Conservation (phyloP, 192 early-diverging fungal genomes). For the Umbelopsis sp. region DNA sequence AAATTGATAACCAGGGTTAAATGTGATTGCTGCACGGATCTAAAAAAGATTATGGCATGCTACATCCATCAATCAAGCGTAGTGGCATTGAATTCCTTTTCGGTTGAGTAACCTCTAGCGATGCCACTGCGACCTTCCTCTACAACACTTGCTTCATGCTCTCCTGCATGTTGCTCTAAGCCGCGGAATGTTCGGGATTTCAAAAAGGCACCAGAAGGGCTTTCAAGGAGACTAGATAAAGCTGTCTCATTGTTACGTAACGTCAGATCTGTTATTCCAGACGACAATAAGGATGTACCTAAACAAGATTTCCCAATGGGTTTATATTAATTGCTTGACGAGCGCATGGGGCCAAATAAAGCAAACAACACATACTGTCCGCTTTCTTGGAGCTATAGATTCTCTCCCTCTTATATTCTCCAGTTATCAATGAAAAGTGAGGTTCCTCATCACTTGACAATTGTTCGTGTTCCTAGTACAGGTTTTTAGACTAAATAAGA, state of each 20-base stretch:
- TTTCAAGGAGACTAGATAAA: conserved; percentile 57
- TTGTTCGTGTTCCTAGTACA: conserved; percentile 39
- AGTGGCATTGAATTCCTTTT: conserved; percentile 35
- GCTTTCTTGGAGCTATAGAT: conserved; percentile 45
- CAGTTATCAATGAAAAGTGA: conserved; percentile 91
- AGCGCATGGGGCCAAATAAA: conserved; percentile 25
- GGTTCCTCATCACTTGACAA: conserved; percentile 70
- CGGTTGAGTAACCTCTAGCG: conserved; percentile 73
- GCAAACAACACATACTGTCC: conserved; percentile 36
- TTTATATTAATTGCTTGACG: neutral
- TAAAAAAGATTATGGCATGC: too few species aligned
- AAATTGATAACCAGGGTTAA: neutral
- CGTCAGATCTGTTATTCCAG: conserved; percentile 47
- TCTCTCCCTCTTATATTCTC: conserved; percentile 65
- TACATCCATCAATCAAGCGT: neutral
- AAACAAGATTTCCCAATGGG: neutral
- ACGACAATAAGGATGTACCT: conserved; percentile 4
- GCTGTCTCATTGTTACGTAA: conserved; percentile 57
- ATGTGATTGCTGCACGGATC: too few species aligned
- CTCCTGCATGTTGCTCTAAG: conserved; percentile 71
- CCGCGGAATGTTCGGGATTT: conserved; percentile 80
- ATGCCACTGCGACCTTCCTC: conserved; percentile 86
- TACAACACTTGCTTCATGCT: conserved; percentile 59
- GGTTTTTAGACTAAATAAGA: neutral
- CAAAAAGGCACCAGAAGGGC: conserved; percentile 53